These are phyloP conservation scores for Sporisorium scitamineum DNA, from an alignment of 1,284 basidiomycete genomes.

Conservation along the genomic window DNA sequence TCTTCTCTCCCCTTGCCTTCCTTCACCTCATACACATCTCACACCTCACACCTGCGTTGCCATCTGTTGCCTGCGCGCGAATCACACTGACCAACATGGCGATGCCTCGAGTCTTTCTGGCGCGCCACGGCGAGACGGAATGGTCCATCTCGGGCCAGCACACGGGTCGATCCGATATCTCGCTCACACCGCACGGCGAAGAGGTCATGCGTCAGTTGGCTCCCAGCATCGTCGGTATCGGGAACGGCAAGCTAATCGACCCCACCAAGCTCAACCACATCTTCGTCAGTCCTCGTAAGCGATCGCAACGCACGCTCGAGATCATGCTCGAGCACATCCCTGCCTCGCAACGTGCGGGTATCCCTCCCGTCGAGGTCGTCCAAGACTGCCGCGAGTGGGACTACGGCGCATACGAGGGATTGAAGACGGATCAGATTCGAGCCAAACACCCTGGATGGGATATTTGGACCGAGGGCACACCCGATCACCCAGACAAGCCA, in stretches of 20 bases:
- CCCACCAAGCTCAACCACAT: constrained; percentile 58
- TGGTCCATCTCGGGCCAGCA: constrained; percentile 67
- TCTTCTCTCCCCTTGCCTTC: too few relatives aligned
- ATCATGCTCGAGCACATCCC: constrained; percentile 58
- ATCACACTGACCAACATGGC: constrained; percentile 25
- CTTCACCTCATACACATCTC: not conserved
- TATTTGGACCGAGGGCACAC: constrained; percentile 65
- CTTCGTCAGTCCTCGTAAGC: constrained; percentile 56
- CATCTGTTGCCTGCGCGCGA: not conserved
- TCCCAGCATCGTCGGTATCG: constrained; percentile 57
- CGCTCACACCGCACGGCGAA: constrained; percentile 63
- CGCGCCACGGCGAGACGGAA: constrained; percentile 67
- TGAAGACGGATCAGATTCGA: constrained; percentile 63
- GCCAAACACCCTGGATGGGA: constrained; percentile 61
- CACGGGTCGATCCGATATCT: constrained; percentile 65
- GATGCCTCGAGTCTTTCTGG: constrained; percentile 66
- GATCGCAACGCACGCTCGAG: constrained; percentile 60
- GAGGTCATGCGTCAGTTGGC: constrained; percentile 60
- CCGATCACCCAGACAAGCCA: constrained; percentile 54
- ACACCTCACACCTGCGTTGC: not conserved
- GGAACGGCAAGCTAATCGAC: constrained; percentile 58
- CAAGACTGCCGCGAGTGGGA: constrained; percentile 68
- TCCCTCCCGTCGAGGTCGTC: constrained; percentile 48
- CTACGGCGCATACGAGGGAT: constrained; percentile 67
- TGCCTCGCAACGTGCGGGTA: constrained; percentile 21